phyloP scores from a whole-genome alignment of 108 stramenopile species.

The Aurantiochytrium sp. region DNA sequence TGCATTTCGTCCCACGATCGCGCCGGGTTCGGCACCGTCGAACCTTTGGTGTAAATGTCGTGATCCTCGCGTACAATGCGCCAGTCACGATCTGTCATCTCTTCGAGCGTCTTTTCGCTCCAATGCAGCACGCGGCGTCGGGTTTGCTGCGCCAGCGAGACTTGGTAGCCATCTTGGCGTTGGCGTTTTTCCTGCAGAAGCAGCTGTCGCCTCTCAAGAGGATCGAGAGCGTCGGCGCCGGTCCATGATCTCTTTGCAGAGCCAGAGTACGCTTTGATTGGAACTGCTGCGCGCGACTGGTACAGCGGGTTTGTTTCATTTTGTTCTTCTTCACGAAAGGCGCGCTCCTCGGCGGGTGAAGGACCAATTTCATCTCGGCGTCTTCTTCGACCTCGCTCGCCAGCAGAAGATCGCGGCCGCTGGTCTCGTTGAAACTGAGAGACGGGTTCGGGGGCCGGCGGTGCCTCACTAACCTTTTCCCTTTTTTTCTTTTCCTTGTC shows the following conservation, averaged over 20 bases:
- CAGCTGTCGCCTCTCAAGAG: neutral
- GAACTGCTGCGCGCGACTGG: neutral
- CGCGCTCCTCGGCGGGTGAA: no score
- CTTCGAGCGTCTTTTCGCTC: conserved; percentile 61
- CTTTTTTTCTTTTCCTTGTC: conserved; percentile 18
- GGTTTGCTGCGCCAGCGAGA: neutral
- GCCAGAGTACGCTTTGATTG: neutral
- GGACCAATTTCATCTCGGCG: no score
- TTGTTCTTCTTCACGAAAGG: neutral
- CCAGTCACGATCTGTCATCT: conserved; percentile 94
- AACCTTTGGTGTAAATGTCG: conserved; percentile 83
- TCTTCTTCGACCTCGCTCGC: no score
- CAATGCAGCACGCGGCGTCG: conserved; percentile 36
- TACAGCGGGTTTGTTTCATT: neutral
- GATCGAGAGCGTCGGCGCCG: neutral
- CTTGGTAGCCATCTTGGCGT: neutral
- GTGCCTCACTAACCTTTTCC: neutral
- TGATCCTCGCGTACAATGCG: conserved; percentile 93
- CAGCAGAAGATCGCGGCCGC: no score
- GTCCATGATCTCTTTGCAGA: neutral
- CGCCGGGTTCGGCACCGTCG: conserved; percentile 62
- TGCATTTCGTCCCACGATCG: conserved; percentile 67
- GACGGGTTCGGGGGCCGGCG: neutral
- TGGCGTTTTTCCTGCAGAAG: neutral
- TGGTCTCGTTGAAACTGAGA: no score